Evolutionary conservation across 371 early-diverging fungal species (phyloP), one percentile per base, ranked within the genome.

Genomic region (Rhizopus stolonifer): DNA sequence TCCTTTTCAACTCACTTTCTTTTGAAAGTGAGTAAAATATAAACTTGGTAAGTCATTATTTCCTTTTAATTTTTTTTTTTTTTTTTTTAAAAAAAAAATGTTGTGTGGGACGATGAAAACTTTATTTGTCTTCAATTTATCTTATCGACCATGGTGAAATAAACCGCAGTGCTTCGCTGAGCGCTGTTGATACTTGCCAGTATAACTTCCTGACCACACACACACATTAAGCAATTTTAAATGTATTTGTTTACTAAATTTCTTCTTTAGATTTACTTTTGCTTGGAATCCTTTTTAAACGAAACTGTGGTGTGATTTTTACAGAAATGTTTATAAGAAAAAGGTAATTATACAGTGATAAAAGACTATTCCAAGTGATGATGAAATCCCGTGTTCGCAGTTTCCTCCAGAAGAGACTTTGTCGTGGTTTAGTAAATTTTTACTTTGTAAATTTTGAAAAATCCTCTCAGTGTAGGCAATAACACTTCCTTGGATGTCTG

Each of bases 121-220:
- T 9, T 43, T 56, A 51, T 49, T 63, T 60, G 68, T 67, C 68
- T 67, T 67, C 68, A 67, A 57, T 58, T 63, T 60, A 64, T 48
- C 68, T 60, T 67, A 67, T 67, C 68, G 68, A 67, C 68, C 68
- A 60, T 67, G 68, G 57, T 60, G 68, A 67, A 49, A 64, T 52
- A 67, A 67, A 40, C 68, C 68, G 64, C 68, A 64, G 64, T 57
- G 64, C 68, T 67, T 67, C 68, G 68, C 68, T 67, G 68, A 67
- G 68, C 58, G 64, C 64, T 64, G 68, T 64, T 60, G 68, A 67
- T 67, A 67, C 68, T 67, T 67, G 68, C 68, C 68, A 67, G 68
- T 67, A 67, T 67, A 67, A 60, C 56, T 64, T 58, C 68, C 68
- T 64, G 68, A 67, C 68, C 47, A 50, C 54, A 54, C 25, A 44